Evolutionary conservation across 176 grass and related monocot species (phyloP).

Genomic region (Typha latifolia): DNA sequence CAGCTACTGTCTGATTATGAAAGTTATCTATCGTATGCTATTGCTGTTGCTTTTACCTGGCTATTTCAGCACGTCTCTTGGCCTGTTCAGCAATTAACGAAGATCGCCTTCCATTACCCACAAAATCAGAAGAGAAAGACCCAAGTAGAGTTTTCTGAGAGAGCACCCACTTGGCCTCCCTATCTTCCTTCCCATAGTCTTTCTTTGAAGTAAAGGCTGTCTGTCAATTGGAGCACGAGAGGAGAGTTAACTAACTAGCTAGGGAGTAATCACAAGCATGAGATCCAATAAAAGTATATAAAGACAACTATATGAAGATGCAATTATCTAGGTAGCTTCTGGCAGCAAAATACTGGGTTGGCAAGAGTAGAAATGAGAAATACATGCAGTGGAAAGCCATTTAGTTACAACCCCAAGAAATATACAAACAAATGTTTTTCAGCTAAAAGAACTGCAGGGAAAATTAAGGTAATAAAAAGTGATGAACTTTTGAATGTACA

Average conservation of each 20-base stretch:
- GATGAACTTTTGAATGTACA: neutral
- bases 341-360: no score
- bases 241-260: neutral
- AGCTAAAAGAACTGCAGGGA: no score
- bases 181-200: conserved; percentile 56
- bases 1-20: no score
- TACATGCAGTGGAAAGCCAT: no score
- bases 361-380: no score
- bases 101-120: conserved; percentile 24
- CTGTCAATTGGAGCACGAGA: conserved; percentile 15
- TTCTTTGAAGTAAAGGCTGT: conserved; percentile 58
- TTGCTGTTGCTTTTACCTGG: conserved; percentile 36
- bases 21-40: neutral
- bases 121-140: conserved; percentile 31
- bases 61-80: conserved; percentile 58
- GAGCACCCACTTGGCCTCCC: conserved; percentile 25
- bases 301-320: no score
- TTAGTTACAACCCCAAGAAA: no score
- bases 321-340: no score
- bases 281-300: neutral
- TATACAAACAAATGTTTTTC: no score
- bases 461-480: neutral
- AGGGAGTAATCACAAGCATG: neutral
- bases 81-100: conserved; percentile 49
- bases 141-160: conserved; percentile 28